Conservation (phyloP, 768 basidiomycete genomes). For the Phaeotremella fagi region DNA sequence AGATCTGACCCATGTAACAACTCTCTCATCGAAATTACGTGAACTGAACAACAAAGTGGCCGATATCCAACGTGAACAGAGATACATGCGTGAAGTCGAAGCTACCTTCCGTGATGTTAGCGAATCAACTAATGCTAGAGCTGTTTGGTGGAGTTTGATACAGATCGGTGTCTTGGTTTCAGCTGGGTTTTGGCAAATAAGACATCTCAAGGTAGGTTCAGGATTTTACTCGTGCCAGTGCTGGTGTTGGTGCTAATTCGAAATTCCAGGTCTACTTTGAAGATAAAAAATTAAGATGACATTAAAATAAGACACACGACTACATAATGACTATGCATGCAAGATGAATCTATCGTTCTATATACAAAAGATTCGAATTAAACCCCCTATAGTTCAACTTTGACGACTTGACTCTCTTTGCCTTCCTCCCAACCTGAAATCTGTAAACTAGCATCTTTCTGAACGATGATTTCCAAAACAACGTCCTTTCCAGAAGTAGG, state of each 20-base stretch:
- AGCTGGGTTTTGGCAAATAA: constrained; percentile 88
- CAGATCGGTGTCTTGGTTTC: constrained; percentile 79
- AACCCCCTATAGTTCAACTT: constrained; percentile 22
- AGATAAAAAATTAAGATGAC: constrained; percentile 38
- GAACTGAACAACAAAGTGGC: constrained; percentile 91
- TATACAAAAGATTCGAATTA: not conserved
- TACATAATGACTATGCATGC: not conserved
- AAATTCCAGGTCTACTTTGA: constrained; percentile 32
- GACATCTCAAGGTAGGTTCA: constrained; percentile 73
- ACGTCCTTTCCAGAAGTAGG: constrained; percentile 22
- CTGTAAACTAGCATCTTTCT: constrained; percentile 31
- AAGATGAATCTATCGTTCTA: not conserved
- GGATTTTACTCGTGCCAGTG: not conserved
- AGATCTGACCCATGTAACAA: constrained; percentile 45
- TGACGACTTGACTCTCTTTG: constrained; percentile 27
- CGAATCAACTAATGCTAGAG: constrained; percentile 81
- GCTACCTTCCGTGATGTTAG: constrained; percentile 81
- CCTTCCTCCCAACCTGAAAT: constrained; percentile 42
- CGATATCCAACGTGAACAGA: constrained; percentile 89
- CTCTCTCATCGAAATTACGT: constrained; percentile 58
- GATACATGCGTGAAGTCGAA: constrained; percentile 95
- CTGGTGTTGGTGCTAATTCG: not conserved
- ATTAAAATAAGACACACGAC: not conserved
- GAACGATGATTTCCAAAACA: constrained; percentile 40
- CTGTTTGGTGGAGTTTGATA: constrained; percentile 87